Conservation (phyloP, 148 eudicot genomes). For the Gaultheria prostrata region DNA sequence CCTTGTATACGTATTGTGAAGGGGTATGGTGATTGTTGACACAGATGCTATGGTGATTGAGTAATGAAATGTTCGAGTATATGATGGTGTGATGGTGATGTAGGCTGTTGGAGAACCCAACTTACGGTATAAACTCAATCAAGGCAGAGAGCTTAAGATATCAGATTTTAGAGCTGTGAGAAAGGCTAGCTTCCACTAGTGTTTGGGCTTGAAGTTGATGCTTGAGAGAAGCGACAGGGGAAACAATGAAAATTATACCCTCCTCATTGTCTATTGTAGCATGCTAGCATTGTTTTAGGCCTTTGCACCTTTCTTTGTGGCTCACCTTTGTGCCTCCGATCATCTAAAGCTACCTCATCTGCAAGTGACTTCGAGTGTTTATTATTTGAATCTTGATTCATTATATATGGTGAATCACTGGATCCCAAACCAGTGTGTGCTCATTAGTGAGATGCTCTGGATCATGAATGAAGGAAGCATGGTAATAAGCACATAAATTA, state of each 20-base stretch:
- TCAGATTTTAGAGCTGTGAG: not conserved
- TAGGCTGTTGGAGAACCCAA: not conserved
- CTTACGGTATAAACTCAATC: not conserved
- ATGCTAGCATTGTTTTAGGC: not conserved
- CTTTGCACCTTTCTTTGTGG: not conserved
- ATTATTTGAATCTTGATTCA: not conserved
- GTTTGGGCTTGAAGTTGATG: constrained; percentile 7
- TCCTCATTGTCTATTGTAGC: not conserved
- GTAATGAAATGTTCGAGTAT: not conserved
- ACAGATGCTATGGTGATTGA: not conserved
- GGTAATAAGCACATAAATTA: too few species aligned
- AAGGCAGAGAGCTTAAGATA: not conserved
- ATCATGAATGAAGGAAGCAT: too few species aligned
- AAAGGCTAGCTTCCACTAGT: not conserved
- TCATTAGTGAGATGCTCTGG: too few species aligned
- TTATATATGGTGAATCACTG: not conserved
- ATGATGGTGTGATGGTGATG: not conserved
- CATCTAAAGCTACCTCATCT: not conserved
- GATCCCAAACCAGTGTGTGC: too few species aligned
- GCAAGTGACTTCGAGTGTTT: not conserved
- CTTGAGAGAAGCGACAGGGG: constrained; percentile 2
- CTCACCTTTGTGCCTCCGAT: not conserved
- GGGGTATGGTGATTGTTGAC: not conserved
- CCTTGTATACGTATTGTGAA: not conserved
- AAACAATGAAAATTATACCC: not conserved